Evolutionary conservation across 176 grass and related monocot genomes (phyloP).

Genomic region (Thinopyrum elongatum): DNA sequence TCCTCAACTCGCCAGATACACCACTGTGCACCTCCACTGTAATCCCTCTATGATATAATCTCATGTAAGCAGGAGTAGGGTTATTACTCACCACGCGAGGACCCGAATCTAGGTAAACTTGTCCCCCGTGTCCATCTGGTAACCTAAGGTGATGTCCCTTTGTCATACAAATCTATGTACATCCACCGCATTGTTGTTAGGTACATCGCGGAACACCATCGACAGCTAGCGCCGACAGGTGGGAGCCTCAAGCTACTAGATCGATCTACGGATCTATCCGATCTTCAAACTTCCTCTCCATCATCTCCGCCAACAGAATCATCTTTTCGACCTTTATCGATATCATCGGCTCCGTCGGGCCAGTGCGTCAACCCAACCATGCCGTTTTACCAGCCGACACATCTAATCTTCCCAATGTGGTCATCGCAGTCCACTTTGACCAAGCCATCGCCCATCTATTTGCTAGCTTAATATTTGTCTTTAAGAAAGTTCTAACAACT

Average conservation of each 20-base stretch:
- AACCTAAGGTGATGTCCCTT: neutral
- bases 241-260: too few species aligned
- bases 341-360: neutral
- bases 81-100: neutral
- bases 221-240: neutral
- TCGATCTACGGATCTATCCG: neutral
- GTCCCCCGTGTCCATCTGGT: neutral
- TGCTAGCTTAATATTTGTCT: neutral
- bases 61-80: neutral
- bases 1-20: neutral
- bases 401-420: neutral
- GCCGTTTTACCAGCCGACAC: neutral
- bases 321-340: neutral
- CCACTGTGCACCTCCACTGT: neutral
- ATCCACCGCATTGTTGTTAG: neutral
- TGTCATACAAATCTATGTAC: too few species aligned
- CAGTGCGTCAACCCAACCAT: neutral
- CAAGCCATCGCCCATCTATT: neutral
- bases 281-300: neutral
- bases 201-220: neutral
- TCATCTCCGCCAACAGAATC: neutral
- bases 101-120: neutral
- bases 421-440: neutral
- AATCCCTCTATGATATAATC: neutral
- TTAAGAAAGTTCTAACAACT: constrained; percentile 2